Evolutionary conservation across 257 asterid genomes (phyloP).

Genomic region (Mitragyna speciosa): DNA sequence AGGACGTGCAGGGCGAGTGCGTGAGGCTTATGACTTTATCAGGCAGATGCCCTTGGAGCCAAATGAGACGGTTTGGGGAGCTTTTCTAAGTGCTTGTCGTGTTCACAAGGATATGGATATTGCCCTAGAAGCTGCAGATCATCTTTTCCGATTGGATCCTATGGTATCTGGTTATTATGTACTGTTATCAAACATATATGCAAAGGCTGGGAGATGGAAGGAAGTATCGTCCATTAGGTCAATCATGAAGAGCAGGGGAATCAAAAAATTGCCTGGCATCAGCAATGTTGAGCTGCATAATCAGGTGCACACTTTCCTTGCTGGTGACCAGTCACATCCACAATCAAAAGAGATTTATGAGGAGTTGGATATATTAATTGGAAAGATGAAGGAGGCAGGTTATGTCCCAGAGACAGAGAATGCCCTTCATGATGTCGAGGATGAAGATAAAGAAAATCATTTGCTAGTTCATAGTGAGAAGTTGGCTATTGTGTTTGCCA

Average conservation of each 20-base stretch:
- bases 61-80: slow-evolving; percentile 85
- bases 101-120: slow-evolving; percentile 65
- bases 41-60: slow-evolving; percentile 61
- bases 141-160: slow-evolving; percentile 70
- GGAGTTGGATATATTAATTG: slow-evolving; percentile 63
- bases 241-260: slow-evolving; percentile 64
- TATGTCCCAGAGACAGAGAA: slow-evolving; percentile 67
- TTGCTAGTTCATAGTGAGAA: slow-evolving; percentile 83
- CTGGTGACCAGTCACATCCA: slow-evolving; percentile 74
- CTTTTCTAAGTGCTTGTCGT: slow-evolving; percentile 72
- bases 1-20: slow-evolving; percentile 74
- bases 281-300: slow-evolving; percentile 69
- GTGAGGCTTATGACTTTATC: slow-evolving; percentile 63
- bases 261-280: slow-evolving; percentile 77
- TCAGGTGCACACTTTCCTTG: slow-evolving; percentile 72
- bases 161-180: slow-evolving; percentile 79
- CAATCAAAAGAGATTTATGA: slow-evolving; percentile 58
- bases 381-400: slow-evolving; percentile 79
- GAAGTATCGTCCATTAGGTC: slow-evolving; percentile 62
- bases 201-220: slow-evolving; percentile 88
- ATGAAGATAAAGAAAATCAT: slow-evolving; percentile 89
- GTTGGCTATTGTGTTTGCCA: slow-evolving; percentile 76
- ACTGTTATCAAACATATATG: slow-evolving; percentile 72
- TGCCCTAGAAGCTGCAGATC: slow-evolving; percentile 84
- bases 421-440: slow-evolving; percentile 90